These are phyloP conservation scores for Eimeria acervulina DNA, from an alignment of 169 alveolate species.

Conservation along the genomic window DNA sequence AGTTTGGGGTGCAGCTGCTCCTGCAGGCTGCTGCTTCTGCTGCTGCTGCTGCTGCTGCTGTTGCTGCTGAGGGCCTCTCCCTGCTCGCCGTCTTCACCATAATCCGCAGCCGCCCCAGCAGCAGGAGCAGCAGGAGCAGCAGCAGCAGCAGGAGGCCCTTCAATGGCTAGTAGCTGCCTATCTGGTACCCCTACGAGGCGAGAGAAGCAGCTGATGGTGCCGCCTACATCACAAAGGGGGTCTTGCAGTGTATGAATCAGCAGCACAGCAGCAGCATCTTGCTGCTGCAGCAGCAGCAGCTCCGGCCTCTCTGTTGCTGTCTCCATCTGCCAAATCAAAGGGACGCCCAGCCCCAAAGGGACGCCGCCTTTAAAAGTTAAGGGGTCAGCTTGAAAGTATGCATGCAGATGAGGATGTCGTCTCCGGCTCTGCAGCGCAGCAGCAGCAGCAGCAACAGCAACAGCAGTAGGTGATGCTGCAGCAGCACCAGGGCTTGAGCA, in stretches of 20 bases:
- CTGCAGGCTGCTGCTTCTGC: no score
- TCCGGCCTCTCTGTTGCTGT: conserved; percentile 25
- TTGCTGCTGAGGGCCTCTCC: not conserved
- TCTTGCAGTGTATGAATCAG: conserved; percentile 63
- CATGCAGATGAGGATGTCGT: conserved; percentile 21
- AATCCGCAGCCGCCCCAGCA: not conserved
- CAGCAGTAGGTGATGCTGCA: not conserved
- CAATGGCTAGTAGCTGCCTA: conserved; percentile 26
- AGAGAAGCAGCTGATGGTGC: conserved; percentile 6
- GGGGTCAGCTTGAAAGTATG: conserved; percentile 43
- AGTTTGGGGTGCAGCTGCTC: not conserved
- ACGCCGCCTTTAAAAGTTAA: conserved; percentile 65
- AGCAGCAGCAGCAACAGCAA: not conserved
- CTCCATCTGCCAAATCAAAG: conserved; percentile 55
- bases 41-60: not conserved
- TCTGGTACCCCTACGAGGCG: not conserved
- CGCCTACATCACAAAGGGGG: conserved; percentile 65
- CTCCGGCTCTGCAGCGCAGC: conserved; percentile 34
- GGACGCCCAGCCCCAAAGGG: conserved; percentile 42
- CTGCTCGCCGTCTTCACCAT: not conserved
- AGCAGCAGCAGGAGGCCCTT: no score
- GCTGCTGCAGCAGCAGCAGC: not conserved
- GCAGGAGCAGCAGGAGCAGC: no score
- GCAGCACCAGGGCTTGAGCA: not conserved
- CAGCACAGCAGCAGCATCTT: no score